Evolutionary conservation across 2,329 filamentous ascomycete genomes (phyloP).

Genomic region (Colletotrichum sp.): DNA sequence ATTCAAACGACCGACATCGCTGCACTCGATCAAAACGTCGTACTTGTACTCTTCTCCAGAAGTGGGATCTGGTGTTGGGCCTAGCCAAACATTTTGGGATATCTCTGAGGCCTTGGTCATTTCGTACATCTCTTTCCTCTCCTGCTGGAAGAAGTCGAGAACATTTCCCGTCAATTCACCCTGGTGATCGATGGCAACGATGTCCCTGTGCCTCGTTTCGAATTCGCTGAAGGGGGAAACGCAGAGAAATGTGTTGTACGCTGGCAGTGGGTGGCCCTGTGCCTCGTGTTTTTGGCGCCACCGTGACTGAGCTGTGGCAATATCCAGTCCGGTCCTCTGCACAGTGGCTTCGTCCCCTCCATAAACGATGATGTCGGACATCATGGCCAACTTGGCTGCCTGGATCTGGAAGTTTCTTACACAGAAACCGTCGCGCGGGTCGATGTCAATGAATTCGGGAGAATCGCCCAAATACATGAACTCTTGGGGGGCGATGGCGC

Average conservation of each 20-base stretch:
- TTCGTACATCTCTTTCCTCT: slow-evolving; percentile 87
- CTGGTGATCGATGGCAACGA: slow-evolving; percentile 77
- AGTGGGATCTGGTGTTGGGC: slow-evolving; percentile 78
- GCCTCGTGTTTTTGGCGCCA: slow-evolving; percentile 72
- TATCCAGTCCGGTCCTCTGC: slow-evolving; percentile 68
- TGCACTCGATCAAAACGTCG: slow-evolving; percentile 88
- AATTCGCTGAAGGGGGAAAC: slow-evolving; percentile 71
- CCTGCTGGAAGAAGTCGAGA: slow-evolving; percentile 88
- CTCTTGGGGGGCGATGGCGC: slow-evolving; percentile 83
- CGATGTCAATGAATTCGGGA: slow-evolving; percentile 77
- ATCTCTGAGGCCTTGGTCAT: slow-evolving; percentile 94
- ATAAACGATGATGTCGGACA: slow-evolving; percentile 94
- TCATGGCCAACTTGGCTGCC: slow-evolving; percentile 81
- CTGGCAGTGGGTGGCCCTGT: slow-evolving; percentile 58
- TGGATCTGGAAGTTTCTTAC: slow-evolving; percentile 98
- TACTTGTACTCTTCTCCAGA: slow-evolving; percentile 66
- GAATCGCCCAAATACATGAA: slow-evolving; percentile 61
- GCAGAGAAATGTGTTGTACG: slow-evolving; percentile 86
- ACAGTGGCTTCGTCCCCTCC: slow-evolving; percentile 71
- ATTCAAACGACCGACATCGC: slow-evolving; percentile 81
- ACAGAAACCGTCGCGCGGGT: slow-evolving; percentile 90
- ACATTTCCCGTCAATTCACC: slow-evolving; percentile 78
- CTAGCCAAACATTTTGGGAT: slow-evolving; percentile 86
- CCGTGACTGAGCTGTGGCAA: slow-evolving; percentile 77
- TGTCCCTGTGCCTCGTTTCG: slow-evolving; percentile 69